phyloP scores from a whole-genome alignment of 305 asterid species.

The Fraxinus greggii region DNA sequence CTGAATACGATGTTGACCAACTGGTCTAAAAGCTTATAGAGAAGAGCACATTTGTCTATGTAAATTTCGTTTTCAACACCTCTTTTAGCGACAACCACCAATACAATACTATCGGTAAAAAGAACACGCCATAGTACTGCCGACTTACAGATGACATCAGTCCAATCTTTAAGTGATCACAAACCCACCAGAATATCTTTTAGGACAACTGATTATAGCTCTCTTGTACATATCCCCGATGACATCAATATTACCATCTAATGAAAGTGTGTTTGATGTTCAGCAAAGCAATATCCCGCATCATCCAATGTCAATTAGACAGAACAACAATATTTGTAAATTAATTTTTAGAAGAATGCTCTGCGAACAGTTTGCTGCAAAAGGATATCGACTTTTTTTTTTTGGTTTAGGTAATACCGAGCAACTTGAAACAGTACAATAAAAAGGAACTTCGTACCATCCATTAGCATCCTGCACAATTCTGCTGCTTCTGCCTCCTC shows the following conservation, averaged over 20 bases:
- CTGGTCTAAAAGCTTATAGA: neutral
- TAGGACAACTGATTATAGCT: conserved; percentile 6
- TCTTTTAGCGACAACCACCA: neutral
- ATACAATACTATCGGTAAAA: neutral
- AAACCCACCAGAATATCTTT: neutral
- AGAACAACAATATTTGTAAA: neutral
- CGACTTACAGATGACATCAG: neutral
- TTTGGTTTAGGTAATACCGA: neutral
- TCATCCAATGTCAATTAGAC: neutral
- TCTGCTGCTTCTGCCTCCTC: conserved; percentile 98
- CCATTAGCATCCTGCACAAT: conserved; percentile 96
- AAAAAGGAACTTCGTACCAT: conserved; percentile 49
- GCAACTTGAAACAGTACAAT: conserved; percentile 16
- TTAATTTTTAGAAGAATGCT: neutral
- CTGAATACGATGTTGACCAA: conserved; percentile 1
- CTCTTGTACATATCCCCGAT: neutral
- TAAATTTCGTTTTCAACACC: neutral
- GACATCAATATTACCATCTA: neutral
- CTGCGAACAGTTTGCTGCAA: neutral
- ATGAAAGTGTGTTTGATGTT: neutral
- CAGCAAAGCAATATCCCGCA: conserved; percentile 6
- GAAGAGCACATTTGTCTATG: neutral
- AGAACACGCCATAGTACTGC: neutral
- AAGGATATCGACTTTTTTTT: neutral
- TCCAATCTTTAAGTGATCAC: neutral